Evolutionary conservation across 2,329 filamentous ascomycete genomes (phyloP), one percentile per base, ranked within the genome.

Genomic region (Trichoderma cornu-damae): DNA sequence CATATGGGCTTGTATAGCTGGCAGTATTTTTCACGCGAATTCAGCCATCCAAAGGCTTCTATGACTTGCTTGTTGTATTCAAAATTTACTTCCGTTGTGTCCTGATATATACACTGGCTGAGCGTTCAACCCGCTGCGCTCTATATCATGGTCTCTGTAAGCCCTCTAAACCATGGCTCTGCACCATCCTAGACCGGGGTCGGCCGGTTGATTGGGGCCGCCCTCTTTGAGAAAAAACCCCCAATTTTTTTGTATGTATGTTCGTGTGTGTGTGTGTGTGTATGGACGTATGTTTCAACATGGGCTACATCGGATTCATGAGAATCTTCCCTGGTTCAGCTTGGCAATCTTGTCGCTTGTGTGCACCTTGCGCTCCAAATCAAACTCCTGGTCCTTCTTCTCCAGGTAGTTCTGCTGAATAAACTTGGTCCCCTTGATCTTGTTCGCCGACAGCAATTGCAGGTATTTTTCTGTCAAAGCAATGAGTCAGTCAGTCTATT

Each of bases 401-500:
- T 77, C 73, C 60, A 85, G 70, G 73, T 89, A 89, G 76, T 91
- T 90, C 70, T 88, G 85, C 75, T 92, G 88, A 68, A 90, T 76
- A 66, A 90, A 91, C 62, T 90, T 77, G 72, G 89, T 90, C 59
- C 89, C 89, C 76, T 84, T 87, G 70, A 93, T 80, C 75, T 89
- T 88, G 68, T 87, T 80, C 62, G 87, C 81, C 75, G 88, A 87
- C 65, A 94, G 76, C 64, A 93, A 77, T 73, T 90, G 81, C 62
- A 94, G 79, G 70, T 93, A 94, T 69, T 87, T 84, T 72, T 91
- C 88, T 92, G 70, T 42, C 53, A 34, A 12, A 44, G 4, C 44
- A 34, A 46, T 63, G 52, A 63, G 60, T 30, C 18, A n/a, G n/a
- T n/a, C n/a, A n/a, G n/a, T 34, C n/a, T 48, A 9, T 2, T n/a